Evolutionary conservation across 148 eudicot species (phyloP), one percentile per base, ranked within the genome.

Genomic region (Silene latifolia): DNA sequence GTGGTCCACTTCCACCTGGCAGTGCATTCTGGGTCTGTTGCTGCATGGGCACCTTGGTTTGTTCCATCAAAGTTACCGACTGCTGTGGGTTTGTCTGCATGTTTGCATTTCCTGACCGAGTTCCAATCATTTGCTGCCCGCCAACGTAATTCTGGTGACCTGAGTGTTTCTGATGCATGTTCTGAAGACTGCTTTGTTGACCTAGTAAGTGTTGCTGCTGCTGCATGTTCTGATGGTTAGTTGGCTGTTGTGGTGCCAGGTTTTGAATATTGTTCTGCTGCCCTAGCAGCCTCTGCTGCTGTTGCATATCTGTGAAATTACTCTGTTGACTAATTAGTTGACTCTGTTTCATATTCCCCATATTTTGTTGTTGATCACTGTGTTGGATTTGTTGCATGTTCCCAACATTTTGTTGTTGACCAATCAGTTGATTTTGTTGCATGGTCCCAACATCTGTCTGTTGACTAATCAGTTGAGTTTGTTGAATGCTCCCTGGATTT

Each of bases 61-160:
- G 96, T 78, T 86, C 97, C 73, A 91, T 69, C 84, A 90, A 77
- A 51, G 87, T 87, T 27, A 80, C 82, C 17, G 91, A 78, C 74
- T 88, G 92, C 80, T 88, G 97, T 82, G 87, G 95, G 83, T 82
- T 88, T 75, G 84, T 48, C 74, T 79, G 89, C 84, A 93, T 83
- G 77, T 78, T 75, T 39, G 87, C 68, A 69, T 86, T 91, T 64
- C 85, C 87, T 64, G 97, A 82, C 70, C 91, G 98, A 73, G 69
- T 80, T 70, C 87, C 93, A 73, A 85, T 84, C 83, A 90, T 67
- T 67, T 88, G 95, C 73, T 89, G 92, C 44, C 86, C 86, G 64
- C 85, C 70, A 51, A 76, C 83, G 79, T 76, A 86, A 80, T 74
- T 81, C 77, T 89, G 97, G 63, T 82, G 74, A 59, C 86, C 86